Evolutionary conservation across 768 basidiomycete genomes (phyloP), one percentile per base, ranked within the genome.

Genomic region (Lactarius trivialis): DNA sequence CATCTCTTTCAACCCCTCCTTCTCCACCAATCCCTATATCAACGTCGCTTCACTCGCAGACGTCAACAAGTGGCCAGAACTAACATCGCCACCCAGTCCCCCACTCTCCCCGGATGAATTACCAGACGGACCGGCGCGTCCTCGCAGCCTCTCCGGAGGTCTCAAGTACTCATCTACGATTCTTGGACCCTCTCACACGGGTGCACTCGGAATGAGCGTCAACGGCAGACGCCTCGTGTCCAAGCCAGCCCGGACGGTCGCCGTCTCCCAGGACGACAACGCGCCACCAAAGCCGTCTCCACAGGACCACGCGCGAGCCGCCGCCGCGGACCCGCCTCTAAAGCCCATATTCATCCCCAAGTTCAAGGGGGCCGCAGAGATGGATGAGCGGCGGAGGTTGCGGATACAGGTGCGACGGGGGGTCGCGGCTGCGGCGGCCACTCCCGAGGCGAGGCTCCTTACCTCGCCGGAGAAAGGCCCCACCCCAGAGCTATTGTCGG

Each of bases 151-250:
- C 41, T 52, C 76, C 71, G 67, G 81, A 12, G 70, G 81, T 15
- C 79, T 97, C 66, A 90, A 88, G 70, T 88, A 95, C 73, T 89
- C 91, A 7, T 85, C 88, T 69, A 97, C 95, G 3, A 96, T 97
- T 70, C 86, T 94, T 80, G 91, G 85, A 4, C 76, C 76, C 12
- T 80, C 81, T 4, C 79, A 84, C 28, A 79, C 82, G 0, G 91
- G 90, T 4, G 89, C 81, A 0, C 71, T 88, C 1, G 94, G 94
- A 0, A 80, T 95, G 74, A 79, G 93, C 26, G 86, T 93, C 3
- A 75, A 81, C 30, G 93, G 84, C 0, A 61, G 49, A 21, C 56
- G 43, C n/a, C 58, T 52, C 32, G 60, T 8, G 37, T 54, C 48
- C n/a, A 56, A 21, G 34, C 36, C 43, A 43, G 33, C 26, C 19